A percentile compares a stretch with the other conserved stretches of the same genome.
Conservation (phyloP, 1,284 basidiomycete genomes). For the Tilletia setariae region DNA sequence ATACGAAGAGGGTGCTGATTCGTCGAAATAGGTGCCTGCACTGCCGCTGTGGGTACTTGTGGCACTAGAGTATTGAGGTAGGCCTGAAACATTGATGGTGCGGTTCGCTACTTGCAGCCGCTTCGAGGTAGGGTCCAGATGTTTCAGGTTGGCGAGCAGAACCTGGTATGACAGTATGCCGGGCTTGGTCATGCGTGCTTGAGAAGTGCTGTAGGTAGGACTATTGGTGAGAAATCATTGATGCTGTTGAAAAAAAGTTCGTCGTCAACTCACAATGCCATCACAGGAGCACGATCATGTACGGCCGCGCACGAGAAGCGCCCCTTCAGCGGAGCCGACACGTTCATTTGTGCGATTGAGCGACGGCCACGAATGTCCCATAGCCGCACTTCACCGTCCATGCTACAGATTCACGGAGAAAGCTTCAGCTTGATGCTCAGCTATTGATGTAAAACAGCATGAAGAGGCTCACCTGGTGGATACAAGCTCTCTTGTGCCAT, state of each 20-base stretch:
- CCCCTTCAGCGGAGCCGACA: conserved; percentile 52
- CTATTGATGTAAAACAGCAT: neutral
- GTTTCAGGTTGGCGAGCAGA: conserved; percentile 30
- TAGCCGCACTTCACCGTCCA: conserved; percentile 83
- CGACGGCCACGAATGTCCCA: conserved; percentile 82
- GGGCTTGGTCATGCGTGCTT: conserved; percentile 28
- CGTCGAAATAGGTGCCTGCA: neutral
- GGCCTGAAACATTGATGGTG: conserved; percentile 3
- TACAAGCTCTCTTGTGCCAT: conserved; percentile 70
- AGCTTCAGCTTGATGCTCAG: neutral
- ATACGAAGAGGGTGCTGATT: conserved; percentile 30
- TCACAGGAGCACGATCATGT: conserved; percentile 78
- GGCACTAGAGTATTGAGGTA: neutral
- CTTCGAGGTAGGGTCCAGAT: conserved; percentile 2
- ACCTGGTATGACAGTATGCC: conserved; percentile 30
- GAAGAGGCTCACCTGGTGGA: conserved; percentile 71
- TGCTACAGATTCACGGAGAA: conserved; percentile 58
- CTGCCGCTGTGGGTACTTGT: neutral
- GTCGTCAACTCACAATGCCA: conserved; percentile 58
- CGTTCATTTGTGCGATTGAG: conserved; percentile 68
- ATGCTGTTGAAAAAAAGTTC: neutral
- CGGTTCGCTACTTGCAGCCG: neutral
- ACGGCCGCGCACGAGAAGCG: conserved; percentile 76
- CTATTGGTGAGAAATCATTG: neutral
- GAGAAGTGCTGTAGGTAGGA: conserved; percentile 19